Evolutionary conservation across 345 rosid species (phyloP).

Genomic region (Draba incana): DNA sequence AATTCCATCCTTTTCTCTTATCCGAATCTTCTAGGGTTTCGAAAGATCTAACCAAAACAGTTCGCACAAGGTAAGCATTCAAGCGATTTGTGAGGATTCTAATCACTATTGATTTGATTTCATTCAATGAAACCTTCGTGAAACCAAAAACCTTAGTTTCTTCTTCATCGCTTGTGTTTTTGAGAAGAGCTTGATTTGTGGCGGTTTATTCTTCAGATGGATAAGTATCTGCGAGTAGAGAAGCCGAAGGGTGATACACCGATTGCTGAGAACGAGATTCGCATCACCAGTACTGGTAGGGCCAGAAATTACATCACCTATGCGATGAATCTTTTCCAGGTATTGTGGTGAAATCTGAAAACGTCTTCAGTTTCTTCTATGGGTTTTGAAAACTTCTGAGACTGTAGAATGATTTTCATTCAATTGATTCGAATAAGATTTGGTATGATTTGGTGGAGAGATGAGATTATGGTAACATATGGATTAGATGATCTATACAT

Average conservation of each 20-base stretch:
- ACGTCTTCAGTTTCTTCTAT: neutral
- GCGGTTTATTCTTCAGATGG: slow-evolving; percentile 52
- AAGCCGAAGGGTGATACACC: slow-evolving; percentile 74
- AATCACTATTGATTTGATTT: neutral
- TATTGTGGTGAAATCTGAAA: slow-evolving; percentile 30
- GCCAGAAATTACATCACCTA: slow-evolving; percentile 85
- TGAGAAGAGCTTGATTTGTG: neutral
- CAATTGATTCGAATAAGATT: too few relatives aligned
- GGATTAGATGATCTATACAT: neutral
- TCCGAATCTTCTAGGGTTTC: slow-evolving; percentile 36
- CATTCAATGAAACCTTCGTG: neutral
- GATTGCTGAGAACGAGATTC: slow-evolving; percentile 89
- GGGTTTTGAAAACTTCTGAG: slow-evolving; percentile 1
- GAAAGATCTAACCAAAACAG: slow-evolving; percentile 30
- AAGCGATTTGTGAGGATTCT: neutral
- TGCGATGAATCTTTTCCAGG: slow-evolving; percentile 85
- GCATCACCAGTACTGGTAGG: slow-evolving; percentile 86
- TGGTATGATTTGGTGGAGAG: neutral
- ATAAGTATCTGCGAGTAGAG: slow-evolving; percentile 77
- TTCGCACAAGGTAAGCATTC: slow-evolving; percentile 31
- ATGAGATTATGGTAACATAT: neutral
- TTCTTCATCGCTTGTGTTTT: neutral
- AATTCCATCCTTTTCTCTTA: slow-evolving; percentile 29
- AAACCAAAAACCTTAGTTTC: slow-evolving; percentile 1
- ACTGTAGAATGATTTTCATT: neutral